Conservation (phyloP, 805 yeast species). For the Saturnispora besseyi region DNA sequence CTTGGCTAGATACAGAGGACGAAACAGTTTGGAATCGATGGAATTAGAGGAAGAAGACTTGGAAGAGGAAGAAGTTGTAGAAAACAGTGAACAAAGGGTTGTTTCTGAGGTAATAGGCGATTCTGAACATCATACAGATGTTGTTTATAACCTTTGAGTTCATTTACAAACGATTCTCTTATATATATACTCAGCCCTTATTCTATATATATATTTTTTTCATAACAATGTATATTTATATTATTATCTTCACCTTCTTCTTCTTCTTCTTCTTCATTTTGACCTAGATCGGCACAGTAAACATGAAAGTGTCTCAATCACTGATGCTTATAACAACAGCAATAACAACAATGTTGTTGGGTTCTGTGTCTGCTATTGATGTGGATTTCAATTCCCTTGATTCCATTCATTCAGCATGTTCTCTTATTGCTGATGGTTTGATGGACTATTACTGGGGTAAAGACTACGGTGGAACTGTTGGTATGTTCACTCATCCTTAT, state of each 20-base stretch:
- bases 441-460: slow-evolving; percentile 62
- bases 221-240: background rate
- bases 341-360: background rate
- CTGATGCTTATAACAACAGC: background rate
- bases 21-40: slow-evolving; percentile 31
- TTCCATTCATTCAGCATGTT: slow-evolving; percentile 43
- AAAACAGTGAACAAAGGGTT: slow-evolving; percentile 4
- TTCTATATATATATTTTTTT: too few relatives aligned
- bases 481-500: slow-evolving; percentile 83
- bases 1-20: slow-evolving; percentile 60
- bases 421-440: slow-evolving; percentile 48
- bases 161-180: too few relatives aligned
- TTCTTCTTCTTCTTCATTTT: background rate
- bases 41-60: slow-evolving; percentile 11
- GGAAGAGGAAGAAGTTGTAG: slow-evolving; percentile 15
- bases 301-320: background rate
- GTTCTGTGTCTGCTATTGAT: slow-evolving; percentile 12
- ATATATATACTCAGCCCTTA: too few relatives aligned
- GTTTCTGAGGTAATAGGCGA: too few relatives aligned
- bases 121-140: too few relatives aligned
- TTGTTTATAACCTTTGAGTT: too few relatives aligned
- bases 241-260: background rate
- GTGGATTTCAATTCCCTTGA: slow-evolving; percentile 33
- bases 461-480: slow-evolving; percentile 65
- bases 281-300: background rate